Conservation (phyloP, 2,329 filamentous ascomycete species). For the Penicillium rolfsii region DNA sequence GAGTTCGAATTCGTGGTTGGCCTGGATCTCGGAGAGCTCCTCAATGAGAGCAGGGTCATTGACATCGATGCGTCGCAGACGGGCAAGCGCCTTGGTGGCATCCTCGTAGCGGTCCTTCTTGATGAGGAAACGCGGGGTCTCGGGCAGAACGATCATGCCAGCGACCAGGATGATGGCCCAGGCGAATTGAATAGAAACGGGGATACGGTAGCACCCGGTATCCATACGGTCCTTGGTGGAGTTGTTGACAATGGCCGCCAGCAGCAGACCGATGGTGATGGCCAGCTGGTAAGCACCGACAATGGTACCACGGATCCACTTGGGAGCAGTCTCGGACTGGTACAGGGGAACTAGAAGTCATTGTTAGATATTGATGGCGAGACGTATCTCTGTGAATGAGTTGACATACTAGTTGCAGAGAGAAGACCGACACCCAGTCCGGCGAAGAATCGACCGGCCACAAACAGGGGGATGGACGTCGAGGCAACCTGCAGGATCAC, state of each 20-base stretch:
- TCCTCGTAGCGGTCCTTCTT: conserved; percentile 70
- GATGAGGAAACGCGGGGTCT: conserved; percentile 82
- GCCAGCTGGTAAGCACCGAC: conserved; percentile 80
- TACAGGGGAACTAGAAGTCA: conserved; percentile 57
- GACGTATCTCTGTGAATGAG: background rate
- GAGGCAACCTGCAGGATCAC: conserved; percentile 40
- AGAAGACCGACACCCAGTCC: conserved; percentile 72
- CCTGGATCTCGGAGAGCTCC: conserved; percentile 81
- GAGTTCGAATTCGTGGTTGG: conserved; percentile 84
- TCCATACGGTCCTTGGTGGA: conserved; percentile 64
- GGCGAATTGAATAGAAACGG: conserved; percentile 75
- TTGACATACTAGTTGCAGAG: conserved; percentile 69
- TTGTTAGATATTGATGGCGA: background rate
- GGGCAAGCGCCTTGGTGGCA: conserved; percentile 65
- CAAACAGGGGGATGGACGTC: conserved; percentile 40
- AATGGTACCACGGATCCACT: conserved; percentile 74
- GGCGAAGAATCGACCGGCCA: conserved; percentile 56
- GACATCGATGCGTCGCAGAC: conserved; percentile 70
- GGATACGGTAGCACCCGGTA: conserved; percentile 73
- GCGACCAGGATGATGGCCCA: conserved; percentile 75
- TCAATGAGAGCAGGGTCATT: conserved; percentile 70
- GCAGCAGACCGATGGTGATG: conserved; percentile 74
- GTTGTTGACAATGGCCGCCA: conserved; percentile 75
- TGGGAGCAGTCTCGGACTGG: conserved; percentile 77
- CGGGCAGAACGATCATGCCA: conserved; percentile 75